These are phyloP conservation scores for Haemoproteus tartakovskyi DNA, from an alignment of 169 alveolate genomes.

Conservation along the genomic window DNA sequence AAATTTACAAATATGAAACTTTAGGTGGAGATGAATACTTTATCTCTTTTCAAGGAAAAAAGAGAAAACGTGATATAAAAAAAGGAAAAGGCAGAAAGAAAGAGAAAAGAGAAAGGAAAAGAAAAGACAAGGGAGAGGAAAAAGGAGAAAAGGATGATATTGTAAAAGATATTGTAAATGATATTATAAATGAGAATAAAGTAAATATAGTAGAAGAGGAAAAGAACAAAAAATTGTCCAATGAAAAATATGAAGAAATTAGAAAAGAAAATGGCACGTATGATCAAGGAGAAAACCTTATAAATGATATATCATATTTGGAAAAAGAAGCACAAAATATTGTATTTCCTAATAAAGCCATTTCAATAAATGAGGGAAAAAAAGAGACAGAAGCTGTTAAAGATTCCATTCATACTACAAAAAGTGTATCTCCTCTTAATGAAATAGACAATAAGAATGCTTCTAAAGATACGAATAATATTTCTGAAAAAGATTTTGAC, in stretches of 20 bases:
- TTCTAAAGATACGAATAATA: not conserved
- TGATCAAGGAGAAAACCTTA: not conserved
- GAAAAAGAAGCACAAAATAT: not conserved
- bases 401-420: too few relatives aligned
- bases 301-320: too few relatives aligned
- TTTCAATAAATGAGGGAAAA: not conserved
- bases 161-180: too few relatives aligned
- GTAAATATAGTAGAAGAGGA: not conserved
- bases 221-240: too few relatives aligned
- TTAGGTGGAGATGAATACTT: slow-evolving; percentile 80
- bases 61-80: slow-evolving; percentile 11
- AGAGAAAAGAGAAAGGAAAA: slow-evolving; percentile 5
- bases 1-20: slow-evolving; percentile 69
- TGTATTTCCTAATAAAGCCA: too few relatives aligned
- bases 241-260: not conserved
- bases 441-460: too few relatives aligned
- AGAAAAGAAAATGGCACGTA: not conserved
- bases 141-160: not conserved
- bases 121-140: not conserved
- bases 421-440: too few relatives aligned
- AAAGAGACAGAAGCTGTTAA: not conserved
- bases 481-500: not conserved
- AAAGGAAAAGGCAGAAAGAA: slow-evolving; percentile 8
- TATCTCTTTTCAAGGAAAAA: slow-evolving; percentile 74
- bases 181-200: too few relatives aligned